phyloP scores from a whole-genome alignment of 345 rosid genomes.

The Angophora floribunda region DNA sequence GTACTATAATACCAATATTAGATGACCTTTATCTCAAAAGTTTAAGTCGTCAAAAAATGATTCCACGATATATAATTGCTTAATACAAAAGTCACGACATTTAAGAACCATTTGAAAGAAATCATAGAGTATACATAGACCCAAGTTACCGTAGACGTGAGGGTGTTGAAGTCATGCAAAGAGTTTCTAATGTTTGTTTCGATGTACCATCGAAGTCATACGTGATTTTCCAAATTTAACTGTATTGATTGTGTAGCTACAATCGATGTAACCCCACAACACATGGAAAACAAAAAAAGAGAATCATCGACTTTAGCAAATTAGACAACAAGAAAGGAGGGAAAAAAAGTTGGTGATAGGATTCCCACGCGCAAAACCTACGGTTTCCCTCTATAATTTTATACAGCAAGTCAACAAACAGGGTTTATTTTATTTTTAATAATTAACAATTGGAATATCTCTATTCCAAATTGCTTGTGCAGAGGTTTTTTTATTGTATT shows the following conservation, averaged over 20 bases:
- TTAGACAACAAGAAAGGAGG: not conserved
- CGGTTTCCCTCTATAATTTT: not conserved
- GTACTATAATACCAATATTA: not conserved
- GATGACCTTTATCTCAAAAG: not conserved
- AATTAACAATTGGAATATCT: not conserved
- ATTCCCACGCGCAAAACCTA: not conserved
- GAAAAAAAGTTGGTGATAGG: not conserved
- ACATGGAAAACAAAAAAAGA: not conserved
- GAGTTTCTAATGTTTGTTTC: not conserved
- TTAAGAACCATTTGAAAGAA: not conserved
- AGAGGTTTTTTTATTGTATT: not conserved
- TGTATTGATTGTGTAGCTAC: not conserved
- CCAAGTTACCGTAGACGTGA: not conserved
- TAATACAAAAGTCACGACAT: not conserved
- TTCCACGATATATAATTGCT: not conserved
- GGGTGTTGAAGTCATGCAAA: not conserved
- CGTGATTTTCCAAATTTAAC: not conserved
- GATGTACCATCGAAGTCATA: not conserved
- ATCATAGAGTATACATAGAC: not conserved
- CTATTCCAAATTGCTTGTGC: not conserved
- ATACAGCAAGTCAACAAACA: not conserved
- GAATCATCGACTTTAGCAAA: not conserved
- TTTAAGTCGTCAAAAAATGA: not conserved
- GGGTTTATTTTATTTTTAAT: not conserved
- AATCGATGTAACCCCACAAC: not conserved